phyloP scores from a whole-genome alignment of 2,329 filamentous ascomycete genomes.

The Ophiostoma himal-ulmi region DNA sequence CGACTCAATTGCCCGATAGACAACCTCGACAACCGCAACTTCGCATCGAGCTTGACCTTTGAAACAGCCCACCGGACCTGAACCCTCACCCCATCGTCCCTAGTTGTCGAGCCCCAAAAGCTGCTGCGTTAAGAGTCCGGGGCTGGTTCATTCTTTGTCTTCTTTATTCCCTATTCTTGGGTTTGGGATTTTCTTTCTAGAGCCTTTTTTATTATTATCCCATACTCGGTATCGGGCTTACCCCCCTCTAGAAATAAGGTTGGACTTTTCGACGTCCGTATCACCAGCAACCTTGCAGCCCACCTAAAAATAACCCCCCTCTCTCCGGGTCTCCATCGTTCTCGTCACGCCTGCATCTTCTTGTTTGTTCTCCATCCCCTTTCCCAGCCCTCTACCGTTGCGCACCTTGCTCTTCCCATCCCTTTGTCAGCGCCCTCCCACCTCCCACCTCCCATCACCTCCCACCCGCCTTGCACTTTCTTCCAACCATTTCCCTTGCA shows the following conservation, averaged over 20 bases:
- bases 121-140: background rate
- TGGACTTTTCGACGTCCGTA: slow-evolving; percentile 20
- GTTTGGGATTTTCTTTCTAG: background rate
- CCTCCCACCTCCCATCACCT: background rate
- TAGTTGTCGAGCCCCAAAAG: background rate
- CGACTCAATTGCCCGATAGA: background rate
- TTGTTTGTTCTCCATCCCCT: background rate
- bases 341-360: slow-evolving; percentile 14
- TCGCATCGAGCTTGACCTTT: slow-evolving; percentile 4
- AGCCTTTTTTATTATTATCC: background rate
- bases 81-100: background rate
- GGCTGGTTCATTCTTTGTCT: background rate
- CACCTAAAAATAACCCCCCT: slow-evolving; percentile 20
- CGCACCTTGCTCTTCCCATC: background rate
- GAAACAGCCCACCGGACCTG: slow-evolving; percentile 13
- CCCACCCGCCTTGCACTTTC: background rate
- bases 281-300: slow-evolving; percentile 22
- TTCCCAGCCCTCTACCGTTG: background rate
- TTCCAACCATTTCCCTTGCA: background rate
- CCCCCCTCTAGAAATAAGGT: slow-evolving; percentile 20
- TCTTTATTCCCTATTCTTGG: background rate
- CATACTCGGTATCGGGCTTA: background rate
- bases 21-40: background rate
- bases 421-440: background rate
- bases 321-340: slow-evolving; percentile 14